Evolutionary conservation across 176 grass and related monocot species (phyloP).

Genomic region (Thalia dealbata): DNA sequence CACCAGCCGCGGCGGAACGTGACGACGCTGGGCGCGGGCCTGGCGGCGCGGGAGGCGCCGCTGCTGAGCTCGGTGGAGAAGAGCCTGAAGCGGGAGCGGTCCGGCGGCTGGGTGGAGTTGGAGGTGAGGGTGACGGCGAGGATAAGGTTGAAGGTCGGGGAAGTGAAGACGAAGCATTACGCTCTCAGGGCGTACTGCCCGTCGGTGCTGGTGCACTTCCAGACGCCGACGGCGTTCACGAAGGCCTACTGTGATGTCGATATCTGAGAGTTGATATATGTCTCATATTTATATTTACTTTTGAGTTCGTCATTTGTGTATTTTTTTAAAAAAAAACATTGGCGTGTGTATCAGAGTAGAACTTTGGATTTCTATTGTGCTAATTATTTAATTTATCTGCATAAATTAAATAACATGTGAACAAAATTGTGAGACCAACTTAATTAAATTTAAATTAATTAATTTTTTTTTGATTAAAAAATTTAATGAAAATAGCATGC

Average conservation of each 20-base stretch:
- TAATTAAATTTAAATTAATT: too few species aligned
- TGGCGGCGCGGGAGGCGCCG: conserved; percentile 11
- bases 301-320: too few species aligned
- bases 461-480: too few species aligned
- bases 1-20: conserved; percentile 41
- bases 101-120: conserved; percentile 39
- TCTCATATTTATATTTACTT: too few species aligned
- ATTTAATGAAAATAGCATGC: too few species aligned
- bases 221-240: conserved; percentile 33
- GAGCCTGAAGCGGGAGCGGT: conserved; percentile 30
- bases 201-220: conserved; percentile 36
- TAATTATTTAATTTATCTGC: too few species aligned
- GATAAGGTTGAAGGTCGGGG: conserved; percentile 53
- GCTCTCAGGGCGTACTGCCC: conserved; percentile 50
- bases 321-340: too few species aligned
- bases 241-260: conserved; percentile 56
- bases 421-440: too few species aligned
- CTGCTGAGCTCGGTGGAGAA: conserved; percentile 31
- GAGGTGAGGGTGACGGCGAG: conserved; percentile 59
- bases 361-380: too few species aligned
- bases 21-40: conserved; percentile 34
- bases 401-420: too few species aligned
- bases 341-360: too few species aligned
- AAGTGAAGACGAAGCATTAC: conserved; percentile 44
- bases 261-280: too few species aligned